Evolutionary conservation across 192 early-diverging fungal genomes (phyloP).

Genomic region (Oehlia diaphana): DNA sequence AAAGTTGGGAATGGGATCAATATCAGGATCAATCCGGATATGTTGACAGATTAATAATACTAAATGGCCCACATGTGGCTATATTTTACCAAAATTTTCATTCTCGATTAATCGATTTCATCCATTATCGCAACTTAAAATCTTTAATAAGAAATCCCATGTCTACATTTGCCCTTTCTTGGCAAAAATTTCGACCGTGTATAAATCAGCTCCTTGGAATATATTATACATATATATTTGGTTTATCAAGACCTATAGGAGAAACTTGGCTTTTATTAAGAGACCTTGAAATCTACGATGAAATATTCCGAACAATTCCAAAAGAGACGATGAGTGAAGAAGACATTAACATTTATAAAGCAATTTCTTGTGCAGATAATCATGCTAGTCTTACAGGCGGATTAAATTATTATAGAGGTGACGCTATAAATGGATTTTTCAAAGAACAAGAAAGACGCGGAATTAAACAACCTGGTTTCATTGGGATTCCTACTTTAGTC

Average conservation of each 20-base stretch:
- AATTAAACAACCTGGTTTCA: constrained; percentile 13
- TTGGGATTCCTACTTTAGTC: constrained; percentile 29
- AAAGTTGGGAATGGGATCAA: constrained; percentile 23
- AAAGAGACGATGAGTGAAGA: not conserved
- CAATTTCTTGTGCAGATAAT: not conserved
- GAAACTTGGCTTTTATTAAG: not conserved
- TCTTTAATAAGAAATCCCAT: not conserved
- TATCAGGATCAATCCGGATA: not conserved
- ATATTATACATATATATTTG: not conserved
- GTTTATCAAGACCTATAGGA: not conserved
- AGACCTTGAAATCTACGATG: not conserved
- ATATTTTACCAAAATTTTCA: not conserved
- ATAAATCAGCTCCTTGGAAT: not conserved
- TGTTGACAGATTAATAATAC: not conserved
- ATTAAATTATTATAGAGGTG: constrained; percentile 24
- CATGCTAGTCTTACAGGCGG: constrained; percentile 9
- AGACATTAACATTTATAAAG: constrained; percentile 27
- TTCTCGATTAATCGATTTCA: not conserved
- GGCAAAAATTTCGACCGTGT: not conserved
- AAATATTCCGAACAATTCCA: not conserved
- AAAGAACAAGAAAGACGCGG: not conserved
- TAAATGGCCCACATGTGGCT: not conserved
- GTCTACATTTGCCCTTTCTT: not conserved
- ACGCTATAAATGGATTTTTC: not conserved
- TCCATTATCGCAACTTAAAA: not conserved